Percentiles rank a stretch among this genome's conserved stretches.
phyloP scores from a whole-genome alignment of 768 basidiomycete species.

The Dacryopinax primogenitus region DNA sequence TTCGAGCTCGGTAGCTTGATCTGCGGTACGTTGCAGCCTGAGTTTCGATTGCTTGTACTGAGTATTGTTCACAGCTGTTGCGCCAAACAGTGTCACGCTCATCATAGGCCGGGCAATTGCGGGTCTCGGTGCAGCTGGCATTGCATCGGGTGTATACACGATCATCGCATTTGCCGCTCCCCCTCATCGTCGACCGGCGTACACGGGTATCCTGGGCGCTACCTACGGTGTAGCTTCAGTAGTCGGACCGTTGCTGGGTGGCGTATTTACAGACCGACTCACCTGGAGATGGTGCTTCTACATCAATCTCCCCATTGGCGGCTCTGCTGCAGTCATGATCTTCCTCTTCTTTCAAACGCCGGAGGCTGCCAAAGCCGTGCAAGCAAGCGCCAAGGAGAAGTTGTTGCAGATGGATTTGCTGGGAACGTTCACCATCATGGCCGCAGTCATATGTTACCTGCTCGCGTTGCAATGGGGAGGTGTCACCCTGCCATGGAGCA shows the following conservation, averaged over 20 bases:
- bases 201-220: neutral
- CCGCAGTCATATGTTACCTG: neutral
- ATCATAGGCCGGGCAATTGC: conserved; percentile 1
- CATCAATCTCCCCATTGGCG: conserved; percentile 14
- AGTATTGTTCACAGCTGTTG: neutral
- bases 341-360: conserved; percentile 12
- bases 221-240: neutral
- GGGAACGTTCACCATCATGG: conserved; percentile 2
- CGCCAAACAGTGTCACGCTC: neutral
- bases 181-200: neutral
- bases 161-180: conserved; percentile 4
- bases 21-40: neutral
- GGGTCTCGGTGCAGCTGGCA: neutral
- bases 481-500: neutral
- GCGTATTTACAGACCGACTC: conserved; percentile 11
- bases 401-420: conserved; percentile 3
- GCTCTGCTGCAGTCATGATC: conserved; percentile 3
- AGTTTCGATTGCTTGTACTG: neutral
- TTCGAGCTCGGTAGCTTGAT: conserved; percentile 6
- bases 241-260: conserved; percentile 12
- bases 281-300: conserved; percentile 16
- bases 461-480: neutral
- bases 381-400: neutral
- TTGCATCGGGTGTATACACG: neutral
- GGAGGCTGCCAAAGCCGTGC: neutral